phyloP scores from a whole-genome alignment of 1,139 yeast genomes.

The Kluyveromyces marxianus region DNA sequence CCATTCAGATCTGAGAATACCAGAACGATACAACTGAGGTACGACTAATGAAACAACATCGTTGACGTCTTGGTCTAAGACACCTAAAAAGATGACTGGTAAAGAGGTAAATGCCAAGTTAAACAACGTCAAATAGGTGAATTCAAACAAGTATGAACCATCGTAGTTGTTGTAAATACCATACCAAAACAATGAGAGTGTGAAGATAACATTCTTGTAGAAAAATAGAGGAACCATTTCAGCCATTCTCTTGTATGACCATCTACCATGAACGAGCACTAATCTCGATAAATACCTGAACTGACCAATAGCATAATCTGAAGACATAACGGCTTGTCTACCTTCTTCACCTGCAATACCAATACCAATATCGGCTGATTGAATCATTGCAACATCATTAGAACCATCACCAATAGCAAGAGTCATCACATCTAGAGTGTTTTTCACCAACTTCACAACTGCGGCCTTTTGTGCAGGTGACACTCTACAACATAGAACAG shows the following conservation, averaged over 20 bases:
- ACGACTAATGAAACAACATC: constrained; percentile 74
- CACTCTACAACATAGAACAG: constrained; percentile 92
- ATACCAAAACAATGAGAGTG: constrained; percentile 87
- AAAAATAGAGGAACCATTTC: constrained; percentile 95
- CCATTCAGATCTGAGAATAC: constrained; percentile 81
- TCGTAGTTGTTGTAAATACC: constrained; percentile 81
- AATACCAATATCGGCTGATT: constrained; percentile 95
- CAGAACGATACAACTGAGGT: constrained; percentile 85
- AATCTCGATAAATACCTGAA: constrained; percentile 76
- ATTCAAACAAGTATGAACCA: constrained; percentile 87
- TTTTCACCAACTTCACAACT: constrained; percentile 84
- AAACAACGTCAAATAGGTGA: constrained; percentile 85
- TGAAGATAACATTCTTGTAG: constrained; percentile 84
- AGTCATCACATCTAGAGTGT: constrained; percentile 76
- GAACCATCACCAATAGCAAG: constrained; percentile 97
- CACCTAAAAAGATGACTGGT: constrained; percentile 85
- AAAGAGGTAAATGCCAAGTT: constrained; percentile 91
- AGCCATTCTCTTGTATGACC: constrained; percentile 87
- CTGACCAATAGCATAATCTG: constrained; percentile 95
- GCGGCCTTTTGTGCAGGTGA: constrained; percentile 97
- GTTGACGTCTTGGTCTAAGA: constrained; percentile 87
- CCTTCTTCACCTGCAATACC: constrained; percentile 99
- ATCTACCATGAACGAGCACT: constrained; percentile 86
- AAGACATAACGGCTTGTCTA: constrained; percentile 95
- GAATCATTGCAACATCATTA: constrained; percentile 98